Percentiles rank a stretch among this genome's conserved stretches.
These are phyloP conservation scores for Aspergillus oerlinghausenensis DNA, from an alignment of 2,329 filamentous ascomycete species.

Conservation along the genomic window DNA sequence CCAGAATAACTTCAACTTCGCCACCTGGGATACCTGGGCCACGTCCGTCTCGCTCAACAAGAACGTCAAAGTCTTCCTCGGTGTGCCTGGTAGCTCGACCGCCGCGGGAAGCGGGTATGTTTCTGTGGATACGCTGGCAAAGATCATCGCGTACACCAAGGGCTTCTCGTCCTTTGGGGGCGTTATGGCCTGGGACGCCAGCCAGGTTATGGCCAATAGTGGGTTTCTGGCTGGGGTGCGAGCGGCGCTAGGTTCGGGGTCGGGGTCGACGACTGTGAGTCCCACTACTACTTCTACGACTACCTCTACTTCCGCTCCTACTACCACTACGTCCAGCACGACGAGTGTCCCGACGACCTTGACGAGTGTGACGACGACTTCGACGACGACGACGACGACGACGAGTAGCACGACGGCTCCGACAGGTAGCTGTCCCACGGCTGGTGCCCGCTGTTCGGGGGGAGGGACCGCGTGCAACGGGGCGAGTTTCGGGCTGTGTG, in stretches of 20 bases:
- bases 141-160: conserved; percentile 52
- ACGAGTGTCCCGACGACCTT: not conserved
- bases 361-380: not conserved
- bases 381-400: not conserved
- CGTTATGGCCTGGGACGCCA: conserved; percentile 67
- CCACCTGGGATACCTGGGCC: conserved; percentile 63
- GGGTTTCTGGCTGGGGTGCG: conserved; percentile 51
- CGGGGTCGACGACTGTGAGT: not conserved
- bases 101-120: conserved; percentile 56
- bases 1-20: conserved; percentile 58
- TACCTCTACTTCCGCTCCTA: not conserved
- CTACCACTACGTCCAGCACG: not conserved
- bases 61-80: conserved; percentile 58
- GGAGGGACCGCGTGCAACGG: not conserved
- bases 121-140: conserved; percentile 41
- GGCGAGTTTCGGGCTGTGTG: not conserved
- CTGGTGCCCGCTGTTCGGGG: not conserved
- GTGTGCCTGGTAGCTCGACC: conserved; percentile 53
- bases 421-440: not conserved
- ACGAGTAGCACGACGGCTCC: not conserved
- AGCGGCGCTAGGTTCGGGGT: conserved; percentile 26
- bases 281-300: not conserved
- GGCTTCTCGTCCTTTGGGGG: conserved; percentile 59
- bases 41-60: conserved; percentile 53
- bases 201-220: conserved; percentile 53